Base-by-base conservation (phyloP, 306 rosid genomes). In the Datisca glomerata region DNA sequence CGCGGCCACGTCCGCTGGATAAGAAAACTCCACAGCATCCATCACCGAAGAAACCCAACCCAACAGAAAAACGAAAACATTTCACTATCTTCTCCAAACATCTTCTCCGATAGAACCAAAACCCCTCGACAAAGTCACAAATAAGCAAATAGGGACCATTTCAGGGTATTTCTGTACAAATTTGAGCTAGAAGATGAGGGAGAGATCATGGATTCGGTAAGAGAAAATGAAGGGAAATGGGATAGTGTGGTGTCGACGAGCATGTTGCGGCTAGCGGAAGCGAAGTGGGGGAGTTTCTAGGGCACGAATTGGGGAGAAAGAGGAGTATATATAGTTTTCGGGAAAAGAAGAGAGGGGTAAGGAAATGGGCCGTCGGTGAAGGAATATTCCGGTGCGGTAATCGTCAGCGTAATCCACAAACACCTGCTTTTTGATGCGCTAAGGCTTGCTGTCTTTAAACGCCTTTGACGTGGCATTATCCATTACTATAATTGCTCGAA, bases 271-370 rank as follows among this genome's bases (percentile, higher is more conserved):
- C 95, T 66, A 68, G 46, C 29, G 56, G 60, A 44, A 55, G 60
- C 67, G 63, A 55, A 34, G 29, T 12, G 41, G 39, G 25, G 58
- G 55, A 42, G 20, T 12, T 74, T 78, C 73, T 80, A 91, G 98
- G 98, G 98, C 86, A 91, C 72, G 60, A 45, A 41, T 50, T 35
- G 22, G 49, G 60, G 56, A 68, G 60, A 73, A 68, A 70, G 51
- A 61, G 66, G 60, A 80, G 49, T 72, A 80, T 75, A 60, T 91
- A 91, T 91, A 91, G 92, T 91, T 91, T 91, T 91, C 92, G 98
- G 98, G 96, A 91, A 91, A 84, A 79, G 61, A 61, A 24, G 52
- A 55, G 33, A 15, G 41, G 39, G 24, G 63, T 44, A 69, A 58
- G 60, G 66, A 51, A 48, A 55, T 52, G 27, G 42, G 19, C 45